These are phyloP conservation scores for Scheffersomyces lignicola DNA, from an alignment of 1,139 yeast genomes.

Conservation along the genomic window DNA sequence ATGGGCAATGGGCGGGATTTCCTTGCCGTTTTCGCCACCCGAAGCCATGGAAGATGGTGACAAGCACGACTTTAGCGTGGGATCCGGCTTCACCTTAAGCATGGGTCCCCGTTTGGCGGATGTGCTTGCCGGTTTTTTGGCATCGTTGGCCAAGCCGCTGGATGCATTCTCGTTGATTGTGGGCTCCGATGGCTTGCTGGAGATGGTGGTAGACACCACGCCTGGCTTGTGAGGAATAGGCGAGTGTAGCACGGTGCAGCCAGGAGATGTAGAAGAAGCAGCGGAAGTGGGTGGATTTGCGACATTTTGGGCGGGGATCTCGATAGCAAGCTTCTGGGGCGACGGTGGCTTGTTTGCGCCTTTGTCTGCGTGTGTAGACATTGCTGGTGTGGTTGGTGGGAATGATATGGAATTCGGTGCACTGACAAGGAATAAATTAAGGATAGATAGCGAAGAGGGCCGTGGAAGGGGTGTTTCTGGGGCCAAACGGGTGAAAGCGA, in stretches of 20 bases:
- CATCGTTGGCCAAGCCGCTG: neutral
- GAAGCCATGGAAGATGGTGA: slow-evolving; percentile 14
- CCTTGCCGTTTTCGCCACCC: slow-evolving; percentile 4
- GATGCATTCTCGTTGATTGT: neutral
- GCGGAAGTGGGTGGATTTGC: neutral
- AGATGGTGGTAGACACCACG: no score
- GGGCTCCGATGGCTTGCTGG: neutral
- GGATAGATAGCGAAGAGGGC: no score
- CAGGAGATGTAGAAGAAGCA: neutral
- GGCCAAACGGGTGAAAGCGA: no score
- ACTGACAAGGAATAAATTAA: no score
- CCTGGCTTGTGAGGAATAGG: slow-evolving; percentile 4
- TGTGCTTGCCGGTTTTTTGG: neutral
- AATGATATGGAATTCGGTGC: no score
- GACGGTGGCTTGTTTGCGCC: no score
- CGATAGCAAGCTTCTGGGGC: neutral
- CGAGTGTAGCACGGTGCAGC: slow-evolving; percentile 2
- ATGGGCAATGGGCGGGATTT: neutral
- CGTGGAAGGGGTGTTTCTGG: no score
- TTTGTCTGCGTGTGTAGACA: no score
- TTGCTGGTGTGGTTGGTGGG: no score
- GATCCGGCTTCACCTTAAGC: slow-evolving; percentile 21
- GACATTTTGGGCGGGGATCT: neutral
- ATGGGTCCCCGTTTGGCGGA: neutral
- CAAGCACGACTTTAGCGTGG: slow-evolving; percentile 25